Conservation (phyloP, 2,329 filamentous ascomycete species). For the Fusarium marasasianum region DNA sequence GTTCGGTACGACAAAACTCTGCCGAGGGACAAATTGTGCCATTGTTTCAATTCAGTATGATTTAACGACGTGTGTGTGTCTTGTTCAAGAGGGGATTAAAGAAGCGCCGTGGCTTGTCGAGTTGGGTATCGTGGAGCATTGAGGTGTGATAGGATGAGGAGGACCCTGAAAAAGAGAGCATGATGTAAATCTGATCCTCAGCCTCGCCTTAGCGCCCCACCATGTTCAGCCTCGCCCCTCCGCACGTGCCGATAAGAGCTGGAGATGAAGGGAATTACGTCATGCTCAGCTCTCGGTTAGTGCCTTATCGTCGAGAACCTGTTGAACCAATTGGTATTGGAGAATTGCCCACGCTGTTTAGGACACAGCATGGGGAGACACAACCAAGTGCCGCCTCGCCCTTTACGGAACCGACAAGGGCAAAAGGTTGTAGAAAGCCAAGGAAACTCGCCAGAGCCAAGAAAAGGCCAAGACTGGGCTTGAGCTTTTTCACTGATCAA, state of each 20-base stretch:
- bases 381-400: not conserved
- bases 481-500: not conserved
- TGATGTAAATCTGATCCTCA: conserved; percentile 19
- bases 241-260: conserved; percentile 33
- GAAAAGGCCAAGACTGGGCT: conserved; percentile 6
- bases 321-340: conserved; percentile 31
- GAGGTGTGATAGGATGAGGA: not conserved
- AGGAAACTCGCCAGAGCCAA: conserved; percentile 18
- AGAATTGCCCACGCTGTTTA: conserved; percentile 28
- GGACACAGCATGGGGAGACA: not conserved
- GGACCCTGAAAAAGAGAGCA: conserved; percentile 16
- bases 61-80: not conserved
- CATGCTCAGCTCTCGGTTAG: not conserved
- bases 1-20: conserved; percentile 73
- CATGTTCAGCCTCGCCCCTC: conserved; percentile 1
- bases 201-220: conserved; percentile 22
- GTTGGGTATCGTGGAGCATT: not conserved
- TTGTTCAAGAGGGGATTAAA: not conserved
- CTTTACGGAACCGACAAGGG: conserved; percentile 1
- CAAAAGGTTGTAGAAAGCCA: not conserved
- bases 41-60: conserved; percentile 21
- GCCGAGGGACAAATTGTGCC: conserved; percentile 75
- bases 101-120: not conserved
- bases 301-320: conserved; percentile 12
- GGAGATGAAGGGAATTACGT: conserved; percentile 21